A percentile compares a stretch with the other conserved stretches of the same genome.
phyloP scores from a whole-genome alignment of 1,139 yeast species.

The Yamadazyma kanchanaburiensis region DNA sequence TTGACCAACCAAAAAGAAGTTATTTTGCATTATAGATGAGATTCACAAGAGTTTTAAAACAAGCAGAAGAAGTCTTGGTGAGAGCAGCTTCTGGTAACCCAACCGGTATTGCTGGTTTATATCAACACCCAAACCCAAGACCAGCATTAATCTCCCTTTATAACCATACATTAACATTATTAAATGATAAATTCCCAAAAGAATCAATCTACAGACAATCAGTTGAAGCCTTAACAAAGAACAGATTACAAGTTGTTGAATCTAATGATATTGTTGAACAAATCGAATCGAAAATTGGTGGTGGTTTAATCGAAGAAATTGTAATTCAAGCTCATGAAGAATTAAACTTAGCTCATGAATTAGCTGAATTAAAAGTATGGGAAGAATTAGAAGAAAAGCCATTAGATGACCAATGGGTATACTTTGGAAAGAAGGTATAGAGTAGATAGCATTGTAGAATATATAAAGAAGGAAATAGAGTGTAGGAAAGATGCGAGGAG shows the following conservation, averaged over 20 bases:
- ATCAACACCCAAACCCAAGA: slow-evolving; percentile 81
- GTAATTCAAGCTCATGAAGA: slow-evolving; percentile 84
- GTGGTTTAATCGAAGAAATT: slow-evolving; percentile 82
- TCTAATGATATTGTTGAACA: slow-evolving; percentile 58
- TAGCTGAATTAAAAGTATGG: slow-evolving; percentile 69
- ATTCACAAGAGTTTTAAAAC: slow-evolving; percentile 42
- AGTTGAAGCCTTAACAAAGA: slow-evolving; percentile 67
- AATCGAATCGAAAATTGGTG: slow-evolving; percentile 74
- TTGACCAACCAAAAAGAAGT: slow-evolving; percentile 24
- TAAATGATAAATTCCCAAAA: slow-evolving; percentile 61
- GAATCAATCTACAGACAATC: slow-evolving; percentile 75
- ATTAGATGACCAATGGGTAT: slow-evolving; percentile 71
- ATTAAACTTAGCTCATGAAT: slow-evolving; percentile 60
- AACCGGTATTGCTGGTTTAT: slow-evolving; percentile 77
- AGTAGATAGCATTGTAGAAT: too few species aligned
- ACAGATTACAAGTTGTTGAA: slow-evolving; percentile 68
- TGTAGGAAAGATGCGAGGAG: too few species aligned
- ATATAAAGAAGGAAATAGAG: too few species aligned
- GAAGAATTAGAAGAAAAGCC: slow-evolving; percentile 67
- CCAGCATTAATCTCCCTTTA: slow-evolving; percentile 74
- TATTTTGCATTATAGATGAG: slow-evolving; percentile 26
- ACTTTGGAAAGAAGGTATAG: slow-evolving; percentile 61
- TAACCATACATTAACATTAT: slow-evolving; percentile 60
- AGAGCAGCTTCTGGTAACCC: slow-evolving; percentile 68
- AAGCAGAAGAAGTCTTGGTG: slow-evolving; percentile 60